Evolutionary conservation across 2,329 filamentous ascomycete species (phyloP).

Genomic region (Blumeriella jaapii): DNA sequence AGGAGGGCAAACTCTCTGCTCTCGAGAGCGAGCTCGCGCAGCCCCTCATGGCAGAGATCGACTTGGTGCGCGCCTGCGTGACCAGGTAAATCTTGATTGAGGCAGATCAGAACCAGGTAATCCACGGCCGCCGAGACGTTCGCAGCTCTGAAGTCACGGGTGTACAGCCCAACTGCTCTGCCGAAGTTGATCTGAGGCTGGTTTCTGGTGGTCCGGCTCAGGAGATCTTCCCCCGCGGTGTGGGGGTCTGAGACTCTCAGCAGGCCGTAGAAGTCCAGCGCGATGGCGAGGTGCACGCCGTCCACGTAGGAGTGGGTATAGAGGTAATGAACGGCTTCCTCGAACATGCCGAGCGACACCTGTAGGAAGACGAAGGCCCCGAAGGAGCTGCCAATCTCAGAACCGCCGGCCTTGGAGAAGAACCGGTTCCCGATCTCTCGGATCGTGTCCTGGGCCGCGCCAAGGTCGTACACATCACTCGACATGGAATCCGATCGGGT

Average conservation of each 20-base stretch:
- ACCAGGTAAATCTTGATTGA: slow-evolving; percentile 74
- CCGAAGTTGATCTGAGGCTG: slow-evolving; percentile 87
- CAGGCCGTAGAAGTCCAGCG: slow-evolving; percentile 78
- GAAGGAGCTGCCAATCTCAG: slow-evolving; percentile 62
- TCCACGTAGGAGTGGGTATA: slow-evolving; percentile 88
- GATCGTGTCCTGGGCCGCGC: slow-evolving; percentile 66
- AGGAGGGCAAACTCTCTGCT: slow-evolving; percentile 91
- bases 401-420: slow-evolving; percentile 62
- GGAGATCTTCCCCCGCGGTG: slow-evolving; percentile 58
- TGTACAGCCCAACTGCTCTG: slow-evolving; percentile 88
- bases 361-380: slow-evolving; percentile 92
- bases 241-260: slow-evolving; percentile 76
- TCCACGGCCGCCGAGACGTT: slow-evolving; percentile 84
- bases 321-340: slow-evolving; percentile 83
- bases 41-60: slow-evolving; percentile 77
- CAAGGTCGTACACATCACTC: slow-evolving; percentile 52
- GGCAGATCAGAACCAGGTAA: slow-evolving; percentile 81
- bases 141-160: slow-evolving; percentile 85
- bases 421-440: slow-evolving; percentile 82
- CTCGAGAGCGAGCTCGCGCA: slow-evolving; percentile 92
- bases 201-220: slow-evolving; percentile 54
- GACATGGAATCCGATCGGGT: slow-evolving; percentile 53
- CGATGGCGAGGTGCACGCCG: slow-evolving; percentile 88
- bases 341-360: slow-evolving; percentile 82
- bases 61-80: slow-evolving; percentile 66